Conservation (phyloP, 2,329 filamentous ascomycete genomes). For the Akanthomyces lecanii region DNA sequence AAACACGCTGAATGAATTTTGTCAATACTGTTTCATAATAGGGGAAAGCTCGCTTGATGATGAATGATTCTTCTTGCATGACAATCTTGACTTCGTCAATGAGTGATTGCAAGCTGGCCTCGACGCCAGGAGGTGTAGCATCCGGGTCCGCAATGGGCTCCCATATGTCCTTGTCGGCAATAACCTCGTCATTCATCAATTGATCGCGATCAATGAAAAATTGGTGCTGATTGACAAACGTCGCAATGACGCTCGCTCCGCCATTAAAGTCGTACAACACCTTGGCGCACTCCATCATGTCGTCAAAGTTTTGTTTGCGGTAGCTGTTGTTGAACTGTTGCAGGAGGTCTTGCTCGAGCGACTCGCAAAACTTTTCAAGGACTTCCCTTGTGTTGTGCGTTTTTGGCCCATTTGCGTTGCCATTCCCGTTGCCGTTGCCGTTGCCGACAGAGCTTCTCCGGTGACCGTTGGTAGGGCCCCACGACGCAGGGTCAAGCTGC, state of each 20-base stretch:
- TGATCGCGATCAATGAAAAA: conserved; percentile 98
- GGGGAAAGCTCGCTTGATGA: conserved; percentile 94
- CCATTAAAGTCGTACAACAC: conserved; percentile 95
- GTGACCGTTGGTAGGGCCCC: conserved; percentile 53
- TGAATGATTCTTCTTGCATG: conserved; percentile 93
- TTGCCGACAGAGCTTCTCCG: conserved; percentile 32
- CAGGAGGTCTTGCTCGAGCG: conserved; percentile 87
- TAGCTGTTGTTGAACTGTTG: conserved; percentile 98
- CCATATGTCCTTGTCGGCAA: conserved; percentile 73
- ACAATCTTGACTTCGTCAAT: conserved; percentile 93
- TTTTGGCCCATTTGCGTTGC: conserved; percentile 41
- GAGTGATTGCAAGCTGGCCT: conserved; percentile 85
- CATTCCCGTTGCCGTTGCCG: conserved; percentile 34
- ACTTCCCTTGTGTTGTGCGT: conserved; percentile 74
- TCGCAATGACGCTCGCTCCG: conserved; percentile 87
- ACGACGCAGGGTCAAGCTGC: conserved; percentile 74
- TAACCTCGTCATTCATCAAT: conserved; percentile 80
- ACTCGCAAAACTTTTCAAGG: conserved; percentile 95
- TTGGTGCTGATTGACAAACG: conserved; percentile 98
- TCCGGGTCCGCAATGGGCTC: conserved; percentile 92
- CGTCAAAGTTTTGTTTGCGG: conserved; percentile 88
- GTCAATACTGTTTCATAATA: conserved; percentile 91
- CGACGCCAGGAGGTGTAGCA: conserved; percentile 83
- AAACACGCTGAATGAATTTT: conserved; percentile 91
- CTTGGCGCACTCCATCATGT: conserved; percentile 95